phyloP scores from a whole-genome alignment of 2,329 filamentous ascomycete genomes.

The Fusarium fracticaudum region DNA sequence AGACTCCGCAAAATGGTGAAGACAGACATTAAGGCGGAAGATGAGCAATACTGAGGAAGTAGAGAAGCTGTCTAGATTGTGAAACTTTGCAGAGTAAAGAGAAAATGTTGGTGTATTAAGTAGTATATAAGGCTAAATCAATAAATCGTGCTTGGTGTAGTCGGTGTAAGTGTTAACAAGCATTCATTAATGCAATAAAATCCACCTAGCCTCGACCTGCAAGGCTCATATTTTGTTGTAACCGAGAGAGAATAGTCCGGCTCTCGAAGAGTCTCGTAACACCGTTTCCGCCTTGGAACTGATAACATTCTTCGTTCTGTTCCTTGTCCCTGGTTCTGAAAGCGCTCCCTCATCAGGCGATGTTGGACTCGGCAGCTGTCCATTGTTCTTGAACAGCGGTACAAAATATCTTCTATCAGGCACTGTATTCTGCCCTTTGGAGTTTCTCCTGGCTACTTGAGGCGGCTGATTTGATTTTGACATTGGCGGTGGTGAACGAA shows the following conservation, averaged over 20 bases:
- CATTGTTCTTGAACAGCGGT: constrained; percentile 25
- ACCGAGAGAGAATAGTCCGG: constrained; percentile 20
- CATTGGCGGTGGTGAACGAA: neutral
- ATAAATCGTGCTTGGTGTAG: neutral
- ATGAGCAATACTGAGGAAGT: too few species aligned
- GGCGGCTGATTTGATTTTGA: neutral
- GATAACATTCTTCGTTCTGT: neutral
- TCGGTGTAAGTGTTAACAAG: neutral
- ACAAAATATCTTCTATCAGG: constrained; percentile 34
- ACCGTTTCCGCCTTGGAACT: constrained; percentile 9
- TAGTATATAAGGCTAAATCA: too few species aligned
- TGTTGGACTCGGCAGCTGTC: constrained; percentile 20
- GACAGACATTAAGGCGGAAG: neutral
- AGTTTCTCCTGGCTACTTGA: neutral
- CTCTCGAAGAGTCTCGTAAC: constrained; percentile 17
- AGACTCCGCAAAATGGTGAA: neutral
- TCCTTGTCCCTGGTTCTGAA: neutral
- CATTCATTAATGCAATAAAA: neutral
- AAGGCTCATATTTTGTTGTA: constrained; percentile 29
- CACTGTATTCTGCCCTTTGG: neutral
- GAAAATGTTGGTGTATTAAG: neutral
- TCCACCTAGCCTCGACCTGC: neutral
- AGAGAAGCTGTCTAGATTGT: too few species aligned
- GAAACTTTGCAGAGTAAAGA: neutral
- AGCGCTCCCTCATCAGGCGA: constrained; percentile 8